phyloP scores from a whole-genome alignment of 164 flowering plant genomes.

The Macadamia integrifolia region DNA sequence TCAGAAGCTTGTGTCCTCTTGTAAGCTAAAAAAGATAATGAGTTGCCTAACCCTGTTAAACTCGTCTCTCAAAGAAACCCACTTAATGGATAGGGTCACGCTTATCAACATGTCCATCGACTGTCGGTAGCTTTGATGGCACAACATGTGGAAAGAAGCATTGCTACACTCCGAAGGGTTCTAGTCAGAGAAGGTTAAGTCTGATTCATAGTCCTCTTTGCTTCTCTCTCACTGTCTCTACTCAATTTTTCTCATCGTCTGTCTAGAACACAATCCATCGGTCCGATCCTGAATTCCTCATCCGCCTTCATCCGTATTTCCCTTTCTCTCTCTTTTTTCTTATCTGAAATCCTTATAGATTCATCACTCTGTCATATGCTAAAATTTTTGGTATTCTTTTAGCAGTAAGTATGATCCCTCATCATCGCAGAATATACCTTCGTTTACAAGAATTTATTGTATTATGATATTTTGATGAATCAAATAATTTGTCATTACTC shows the following conservation, averaged over 20 bases:
- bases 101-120: slow-evolving; percentile 51
- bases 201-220: slow-evolving; percentile 31
- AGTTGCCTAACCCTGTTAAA: slow-evolving; percentile 17
- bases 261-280: slow-evolving; percentile 35
- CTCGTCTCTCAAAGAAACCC: slow-evolving; percentile 21
- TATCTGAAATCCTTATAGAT: too few relatives aligned
- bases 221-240: slow-evolving; percentile 23
- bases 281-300: slow-evolving; percentile 34
- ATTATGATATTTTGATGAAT: too few relatives aligned
- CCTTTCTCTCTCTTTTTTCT: background rate
- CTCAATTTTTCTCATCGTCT: slow-evolving; percentile 53
- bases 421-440: too few relatives aligned
- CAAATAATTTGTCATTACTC: too few relatives aligned
- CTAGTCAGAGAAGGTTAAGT: background rate
- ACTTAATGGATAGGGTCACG: slow-evolving; percentile 33
- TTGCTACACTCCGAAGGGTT: slow-evolving; percentile 7
- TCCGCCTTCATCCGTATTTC: slow-evolving; percentile 31
- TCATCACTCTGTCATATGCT: too few relatives aligned
- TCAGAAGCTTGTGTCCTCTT: slow-evolving; percentile 14
- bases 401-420: too few relatives aligned
- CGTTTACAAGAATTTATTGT: too few relatives aligned
- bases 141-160: slow-evolving; percentile 9
- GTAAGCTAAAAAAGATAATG: slow-evolving; percentile 18
- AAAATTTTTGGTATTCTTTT: too few relatives aligned
- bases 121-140: slow-evolving; percentile 58